Evolutionary conservation across 2,329 filamentous ascomycete genomes (phyloP).

Genomic region (Botrytis galanthina): DNA sequence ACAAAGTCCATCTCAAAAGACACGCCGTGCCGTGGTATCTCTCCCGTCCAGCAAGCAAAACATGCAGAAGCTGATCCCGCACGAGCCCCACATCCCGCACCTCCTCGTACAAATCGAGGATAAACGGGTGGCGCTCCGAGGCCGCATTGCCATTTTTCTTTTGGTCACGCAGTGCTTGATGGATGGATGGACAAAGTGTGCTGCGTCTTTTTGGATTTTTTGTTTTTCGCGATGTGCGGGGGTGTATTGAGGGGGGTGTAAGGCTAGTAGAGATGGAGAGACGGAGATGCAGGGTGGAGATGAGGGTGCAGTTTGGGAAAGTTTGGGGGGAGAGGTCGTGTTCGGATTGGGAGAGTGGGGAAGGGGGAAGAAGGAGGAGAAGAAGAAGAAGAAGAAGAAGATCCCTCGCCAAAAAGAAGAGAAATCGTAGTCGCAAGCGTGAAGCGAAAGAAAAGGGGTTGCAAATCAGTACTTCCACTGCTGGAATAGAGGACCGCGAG

Average conservation of each 20-base stretch:
- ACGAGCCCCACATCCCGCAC: constrained; percentile 40
- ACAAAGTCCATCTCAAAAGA: constrained; percentile 43
- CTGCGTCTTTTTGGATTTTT: constrained; percentile 27
- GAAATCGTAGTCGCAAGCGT: constrained; percentile 56
- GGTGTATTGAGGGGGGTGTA: constrained; percentile 25
- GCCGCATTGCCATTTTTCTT: constrained; percentile 39
- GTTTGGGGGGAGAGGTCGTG: background rate
- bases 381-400: too few relatives aligned
- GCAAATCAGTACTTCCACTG: constrained; percentile 35
- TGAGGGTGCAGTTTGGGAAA: background rate
- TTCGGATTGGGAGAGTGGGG: background rate
- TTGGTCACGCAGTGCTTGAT: background rate
- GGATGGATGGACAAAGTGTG: background rate
- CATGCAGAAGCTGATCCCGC: constrained; percentile 39
- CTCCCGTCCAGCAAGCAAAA: constrained; percentile 43
- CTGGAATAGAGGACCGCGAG: background rate
- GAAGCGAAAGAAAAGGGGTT: constrained; percentile 47
- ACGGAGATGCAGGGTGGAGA: constrained; percentile 37
- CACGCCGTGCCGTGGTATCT: constrained; percentile 45
- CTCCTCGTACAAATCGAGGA: background rate
- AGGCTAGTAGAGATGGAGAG: constrained; percentile 24
- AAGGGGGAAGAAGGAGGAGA: background rate
- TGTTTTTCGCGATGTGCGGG: constrained; percentile 28
- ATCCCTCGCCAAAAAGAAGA: constrained; percentile 52
- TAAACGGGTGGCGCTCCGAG: background rate